These are phyloP conservation scores for Diaporthe ampelina DNA, from an alignment of 2,329 filamentous ascomycete genomes.

Conservation along the genomic window DNA sequence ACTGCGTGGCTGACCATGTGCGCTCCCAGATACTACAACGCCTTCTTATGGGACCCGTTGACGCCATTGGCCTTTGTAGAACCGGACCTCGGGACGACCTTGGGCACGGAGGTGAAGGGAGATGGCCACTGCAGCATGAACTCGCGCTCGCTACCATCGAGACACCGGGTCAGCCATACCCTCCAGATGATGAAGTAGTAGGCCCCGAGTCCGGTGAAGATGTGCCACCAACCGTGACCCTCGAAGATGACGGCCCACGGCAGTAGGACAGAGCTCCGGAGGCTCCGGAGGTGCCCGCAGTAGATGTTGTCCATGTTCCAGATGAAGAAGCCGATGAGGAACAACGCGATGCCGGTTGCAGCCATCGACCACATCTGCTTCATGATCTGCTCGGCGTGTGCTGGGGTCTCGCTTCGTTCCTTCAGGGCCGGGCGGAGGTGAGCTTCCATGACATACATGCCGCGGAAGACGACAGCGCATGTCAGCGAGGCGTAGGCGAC, in stretches of 20 bases:
- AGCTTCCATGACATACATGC: constrained; percentile 80
- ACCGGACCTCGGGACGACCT: constrained; percentile 54
- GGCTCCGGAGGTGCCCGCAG: constrained; percentile 74
- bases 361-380: constrained; percentile 84
- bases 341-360: constrained; percentile 74
- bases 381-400: constrained; percentile 62
- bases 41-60: constrained; percentile 37
- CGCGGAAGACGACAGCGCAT: constrained; percentile 76
- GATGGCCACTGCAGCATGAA: constrained; percentile 80
- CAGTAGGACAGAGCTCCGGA: constrained; percentile 77
- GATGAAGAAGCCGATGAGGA: constrained; percentile 80
- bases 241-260: constrained; percentile 84
- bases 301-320: constrained; percentile 87
- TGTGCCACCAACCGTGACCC: constrained; percentile 74
- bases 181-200: constrained; percentile 90
- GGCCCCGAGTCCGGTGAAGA: constrained; percentile 85
- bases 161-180: constrained; percentile 82
- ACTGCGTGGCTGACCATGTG: neutral
- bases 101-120: constrained; percentile 66
- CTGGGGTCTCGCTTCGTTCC: constrained; percentile 57
- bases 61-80: constrained; percentile 22
- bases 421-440: constrained; percentile 60
- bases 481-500: constrained; percentile 82
- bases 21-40: constrained; percentile 5
- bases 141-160: constrained; percentile 80